A percentile compares a stretch with the other conserved stretches of the same genome.
These are phyloP conservation scores for Candida andamanensis DNA, from an alignment of 805 yeast species.

Conservation along the genomic window DNA sequence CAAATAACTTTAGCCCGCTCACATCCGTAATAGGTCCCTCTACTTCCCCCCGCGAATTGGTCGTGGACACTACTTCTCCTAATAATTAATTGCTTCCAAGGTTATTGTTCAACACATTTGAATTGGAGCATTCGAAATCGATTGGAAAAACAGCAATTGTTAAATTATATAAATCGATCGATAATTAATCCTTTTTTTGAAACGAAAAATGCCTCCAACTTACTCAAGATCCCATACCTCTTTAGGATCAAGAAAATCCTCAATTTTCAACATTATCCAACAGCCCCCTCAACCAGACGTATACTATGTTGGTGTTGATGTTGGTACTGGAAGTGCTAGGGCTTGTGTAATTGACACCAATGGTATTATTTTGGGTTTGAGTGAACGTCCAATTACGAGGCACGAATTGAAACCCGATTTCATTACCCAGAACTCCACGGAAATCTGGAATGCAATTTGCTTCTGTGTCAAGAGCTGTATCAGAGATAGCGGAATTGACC, in stretches of 20 bases:
- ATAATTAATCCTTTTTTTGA: background rate
- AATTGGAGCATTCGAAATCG: background rate
- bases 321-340: conserved; percentile 97
- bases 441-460: conserved; percentile 88
- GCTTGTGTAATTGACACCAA: conserved; percentile 84
- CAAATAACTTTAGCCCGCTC: too few relatives aligned
- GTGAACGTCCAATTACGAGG: conserved; percentile 75
- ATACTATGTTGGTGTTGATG: conserved; percentile 79
- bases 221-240: conserved; percentile 33
- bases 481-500: conserved; percentile 68
- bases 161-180: conserved; percentile 1
- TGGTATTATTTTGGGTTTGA: conserved; percentile 75
- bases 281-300: conserved; percentile 41
- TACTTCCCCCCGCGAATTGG: conserved; percentile 3
- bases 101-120: background rate
- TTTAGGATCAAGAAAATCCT: conserved; percentile 33
- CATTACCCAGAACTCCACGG: conserved; percentile 83
- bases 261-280: conserved; percentile 32
- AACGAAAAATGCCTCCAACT: conserved; percentile 6
- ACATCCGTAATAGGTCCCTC: too few relatives aligned
- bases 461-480: conserved; percentile 74
- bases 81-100: background rate
- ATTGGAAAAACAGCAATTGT: background rate
- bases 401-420: conserved; percentile 67
- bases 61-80: background rate